Base-by-base conservation (phyloP, 768 basidiomycete genomes). In the Cystofilobasidium macerans region DNA sequence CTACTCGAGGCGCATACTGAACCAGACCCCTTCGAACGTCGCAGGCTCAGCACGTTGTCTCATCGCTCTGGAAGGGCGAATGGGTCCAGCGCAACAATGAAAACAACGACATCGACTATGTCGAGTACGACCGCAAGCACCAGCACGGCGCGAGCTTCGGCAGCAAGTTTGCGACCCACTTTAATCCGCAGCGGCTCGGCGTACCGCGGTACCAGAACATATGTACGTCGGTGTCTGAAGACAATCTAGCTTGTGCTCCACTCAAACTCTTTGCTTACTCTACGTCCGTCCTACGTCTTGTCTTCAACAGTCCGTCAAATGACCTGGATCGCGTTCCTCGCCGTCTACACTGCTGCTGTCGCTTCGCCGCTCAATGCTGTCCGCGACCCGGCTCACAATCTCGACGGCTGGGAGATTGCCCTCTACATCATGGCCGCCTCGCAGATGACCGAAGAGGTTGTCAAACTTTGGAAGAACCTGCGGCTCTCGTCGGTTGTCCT, bases 121-220 rank as follows among this genome's bases (percentile, higher is more conserved):
- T 86, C 14, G 81, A 81, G 8, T 90, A 87, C 72, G 76, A 79
- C 32, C 40, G 43, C 24, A 36, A 45, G 13, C 65, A 61, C 53
- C 13, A 58, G 14, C 14, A 24, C 57, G 13, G 35, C 28, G 82
- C 81, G 14, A 77, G 79, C 45, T 54, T 54, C 32, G 51, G 51
- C 28, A 73, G 76, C 53, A 79, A 79, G 0, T 84, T 89, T 71
- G 86, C 83, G 83, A 81, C 79, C 45, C 88, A 86, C 72, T 71
- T 93, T 22, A 82, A 93, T 71, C 84, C 89, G 5, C 79, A 85
- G 4, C 83, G 91, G 36, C 77, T 95, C 54, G 83, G 83, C 38
- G 89, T 94, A 28, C 92, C 92, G 60, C 86, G 88, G 61, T 93
- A 93, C 74, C 92, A 93, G 74, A 92, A 89, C 70, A 79, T 84